Evolutionary conservation across 306 rosid genomes (phyloP), one percentile per base, ranked within the genome.

Genomic region (Hylodesmum podocarpum): DNA sequence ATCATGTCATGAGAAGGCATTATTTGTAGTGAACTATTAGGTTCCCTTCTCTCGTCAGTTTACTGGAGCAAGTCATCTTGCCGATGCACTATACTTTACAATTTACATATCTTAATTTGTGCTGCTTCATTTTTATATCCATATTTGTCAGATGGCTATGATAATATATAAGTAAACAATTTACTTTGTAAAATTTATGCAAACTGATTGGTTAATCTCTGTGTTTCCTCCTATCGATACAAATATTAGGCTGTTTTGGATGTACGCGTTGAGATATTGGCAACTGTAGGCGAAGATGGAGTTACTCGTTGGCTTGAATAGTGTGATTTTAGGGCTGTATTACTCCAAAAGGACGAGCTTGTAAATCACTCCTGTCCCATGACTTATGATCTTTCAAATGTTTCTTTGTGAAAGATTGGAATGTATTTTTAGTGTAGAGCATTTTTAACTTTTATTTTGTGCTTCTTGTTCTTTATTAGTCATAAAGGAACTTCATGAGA

Each of bases 251-350:
- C 99, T 82, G 91, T 96, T 75, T 83, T 96, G 90, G 92, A 92
- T 63, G 85, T 92, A 59, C 86, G 89, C 84, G 71, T 92, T 9
- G 99, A 91, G 89, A 83, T 96, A 67, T 87, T 96, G 76, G 99
- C 99, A 43, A 77, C 91, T 8, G 86, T 77, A 15, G 94, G 93
- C 11, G 98, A 91, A 75, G 96, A 90, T 31, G 99, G 99, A 63
- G 85, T 96, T 36, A 92, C 98, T 46, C 98, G 99, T 80, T 96
- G 99, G 99, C 82, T 92, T 68, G 94, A 91, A 77, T 91, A 85
- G 87, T 85, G 25, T 63, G 70, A 34, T 57, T 81, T 66, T 81
- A 70, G 84, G 82, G 77, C 57, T 87, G 90, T 81, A 70, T 77
- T 28, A 62, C 62, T 84, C 63, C 36, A 43, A 86, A 78, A 73